Conservation (phyloP, 331 rosid species). For the Saraca asoca region DNA sequence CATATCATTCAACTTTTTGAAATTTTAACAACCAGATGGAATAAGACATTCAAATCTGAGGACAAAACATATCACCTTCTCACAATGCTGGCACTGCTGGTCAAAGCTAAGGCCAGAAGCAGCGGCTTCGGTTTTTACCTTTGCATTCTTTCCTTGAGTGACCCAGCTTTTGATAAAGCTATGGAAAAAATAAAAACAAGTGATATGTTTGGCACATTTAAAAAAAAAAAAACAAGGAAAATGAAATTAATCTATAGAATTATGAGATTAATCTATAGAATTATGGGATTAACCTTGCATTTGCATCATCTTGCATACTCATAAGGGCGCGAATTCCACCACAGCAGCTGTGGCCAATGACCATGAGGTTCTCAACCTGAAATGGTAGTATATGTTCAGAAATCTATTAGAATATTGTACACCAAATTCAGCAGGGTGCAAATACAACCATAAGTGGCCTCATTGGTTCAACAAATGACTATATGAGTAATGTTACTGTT, state of each 20-base stretch:
- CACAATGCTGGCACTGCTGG: constrained; percentile 84
- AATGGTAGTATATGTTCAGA: constrained; percentile 24
- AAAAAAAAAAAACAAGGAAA: constrained; percentile 34
- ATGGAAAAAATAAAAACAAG: constrained; percentile 21
- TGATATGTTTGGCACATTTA: constrained; percentile 7
- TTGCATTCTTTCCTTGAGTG: constrained; percentile 71
- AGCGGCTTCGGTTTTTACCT: constrained; percentile 60
- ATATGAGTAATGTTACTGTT: too few species aligned
- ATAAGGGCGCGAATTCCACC: constrained; percentile 97
- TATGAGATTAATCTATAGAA: constrained; percentile 22
- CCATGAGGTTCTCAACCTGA: constrained; percentile 81
- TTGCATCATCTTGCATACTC: constrained; percentile 74
- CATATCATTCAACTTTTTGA: too few species aligned
- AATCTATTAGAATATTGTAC: constrained; percentile 13
- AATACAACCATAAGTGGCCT: not conserved
- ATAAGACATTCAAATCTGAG: not conserved
- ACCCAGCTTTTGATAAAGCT: constrained; percentile 89
- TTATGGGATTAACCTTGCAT: constrained; percentile 48
- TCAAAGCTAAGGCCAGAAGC: constrained; percentile 77
- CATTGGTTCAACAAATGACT: too few species aligned
- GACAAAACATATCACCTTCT: constrained; percentile 58
- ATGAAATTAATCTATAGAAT: constrained; percentile 24
- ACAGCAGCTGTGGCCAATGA: constrained; percentile 97
- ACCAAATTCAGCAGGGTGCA: too few species aligned
- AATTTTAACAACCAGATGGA: too few species aligned